These are phyloP conservation scores for Parietichytrium sp. DNA, from an alignment of 108 stramenopile species.

Conservation along the genomic window DNA sequence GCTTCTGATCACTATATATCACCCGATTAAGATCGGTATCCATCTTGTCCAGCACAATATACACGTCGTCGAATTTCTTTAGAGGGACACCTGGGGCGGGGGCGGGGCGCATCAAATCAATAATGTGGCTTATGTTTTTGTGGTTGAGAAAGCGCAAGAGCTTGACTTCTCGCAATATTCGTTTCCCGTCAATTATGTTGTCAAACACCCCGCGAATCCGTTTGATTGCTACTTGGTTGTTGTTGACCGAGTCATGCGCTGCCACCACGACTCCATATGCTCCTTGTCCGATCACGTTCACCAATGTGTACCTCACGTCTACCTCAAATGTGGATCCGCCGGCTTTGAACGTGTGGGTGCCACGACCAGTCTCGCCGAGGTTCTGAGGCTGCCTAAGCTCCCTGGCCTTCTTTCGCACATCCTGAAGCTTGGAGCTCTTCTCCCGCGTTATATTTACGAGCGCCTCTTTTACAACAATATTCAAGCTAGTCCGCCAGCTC, in stretches of 20 bases:
- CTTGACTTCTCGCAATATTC: constrained; percentile 51
- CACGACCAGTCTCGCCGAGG: constrained; percentile 33
- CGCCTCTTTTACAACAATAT: too few species aligned
- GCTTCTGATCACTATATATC: constrained; percentile 56
- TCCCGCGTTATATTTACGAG: not conserved
- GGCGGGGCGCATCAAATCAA: constrained; percentile 36
- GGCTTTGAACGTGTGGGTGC: constrained; percentile 20
- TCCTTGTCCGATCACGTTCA: constrained; percentile 53
- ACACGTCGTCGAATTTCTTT: constrained; percentile 29
- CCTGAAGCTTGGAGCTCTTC: not conserved
- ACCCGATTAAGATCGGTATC: constrained; percentile 67
- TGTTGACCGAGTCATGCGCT: constrained; percentile 41
- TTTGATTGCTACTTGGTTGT: constrained; percentile 51
- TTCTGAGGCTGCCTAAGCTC: constrained; percentile 6
- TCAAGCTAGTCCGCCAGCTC: not conserved
- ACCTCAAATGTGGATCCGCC: constrained; percentile 42
- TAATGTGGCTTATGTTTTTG: constrained; percentile 45
- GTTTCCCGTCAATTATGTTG: constrained; percentile 44
- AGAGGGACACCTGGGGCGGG: not conserved
- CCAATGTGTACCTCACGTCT: constrained; percentile 42
- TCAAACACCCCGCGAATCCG: constrained; percentile 37
- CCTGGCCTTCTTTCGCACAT: not conserved
- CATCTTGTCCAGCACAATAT: constrained; percentile 53
- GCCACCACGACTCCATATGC: constrained; percentile 56
- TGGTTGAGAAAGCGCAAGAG: constrained; percentile 42